A percentile compares a stretch with the other conserved stretches of the same genome.
Conservation (phyloP, 2,329 filamentous ascomycete species). For the Fusarium sublunatum region DNA sequence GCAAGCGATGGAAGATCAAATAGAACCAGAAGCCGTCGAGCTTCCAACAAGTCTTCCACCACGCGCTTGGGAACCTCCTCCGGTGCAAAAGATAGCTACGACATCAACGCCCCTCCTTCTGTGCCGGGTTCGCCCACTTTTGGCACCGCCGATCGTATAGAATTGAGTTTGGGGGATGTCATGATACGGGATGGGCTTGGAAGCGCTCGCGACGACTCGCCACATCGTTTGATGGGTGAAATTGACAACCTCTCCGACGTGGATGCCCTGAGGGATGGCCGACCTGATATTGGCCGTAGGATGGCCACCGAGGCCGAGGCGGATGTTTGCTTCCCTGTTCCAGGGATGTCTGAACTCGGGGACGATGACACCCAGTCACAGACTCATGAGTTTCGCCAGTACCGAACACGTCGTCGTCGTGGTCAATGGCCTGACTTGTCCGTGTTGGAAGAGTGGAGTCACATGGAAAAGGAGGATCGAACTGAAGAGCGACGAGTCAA, state of each 20-base stretch:
- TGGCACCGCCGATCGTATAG: conserved; percentile 60
- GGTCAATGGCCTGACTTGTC: conserved; percentile 87
- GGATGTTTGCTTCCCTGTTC: conserved; percentile 92
- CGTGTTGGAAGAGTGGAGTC: conserved; percentile 88
- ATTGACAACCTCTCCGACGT: conserved; percentile 51
- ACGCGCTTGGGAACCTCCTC: conserved; percentile 53
- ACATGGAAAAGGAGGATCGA: conserved; percentile 84
- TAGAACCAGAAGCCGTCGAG: conserved; percentile 56
- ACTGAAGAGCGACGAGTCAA: conserved; percentile 86
- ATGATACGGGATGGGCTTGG: conserved; percentile 75
- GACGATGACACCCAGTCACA: conserved; percentile 75
- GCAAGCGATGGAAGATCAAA: conserved; percentile 53
- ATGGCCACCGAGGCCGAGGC: conserved; percentile 76
- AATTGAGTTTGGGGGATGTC: conserved; percentile 73
- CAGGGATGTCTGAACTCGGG: conserved; percentile 76
- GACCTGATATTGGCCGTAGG: conserved; percentile 53
- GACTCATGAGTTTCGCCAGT: conserved; percentile 52
- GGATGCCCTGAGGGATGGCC: conserved; percentile 43
- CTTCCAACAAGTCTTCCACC: conserved; percentile 65
- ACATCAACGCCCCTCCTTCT: conserved; percentile 76
- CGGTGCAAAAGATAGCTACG: conserved; percentile 61
- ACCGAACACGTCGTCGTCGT: conserved; percentile 66
- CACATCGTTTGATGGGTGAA: conserved; percentile 45
- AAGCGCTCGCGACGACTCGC: conserved; percentile 51
- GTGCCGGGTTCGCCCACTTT: conserved; percentile 71